Evolutionary conservation across 345 rosid species (phyloP).

Genomic region (Salix exigua): DNA sequence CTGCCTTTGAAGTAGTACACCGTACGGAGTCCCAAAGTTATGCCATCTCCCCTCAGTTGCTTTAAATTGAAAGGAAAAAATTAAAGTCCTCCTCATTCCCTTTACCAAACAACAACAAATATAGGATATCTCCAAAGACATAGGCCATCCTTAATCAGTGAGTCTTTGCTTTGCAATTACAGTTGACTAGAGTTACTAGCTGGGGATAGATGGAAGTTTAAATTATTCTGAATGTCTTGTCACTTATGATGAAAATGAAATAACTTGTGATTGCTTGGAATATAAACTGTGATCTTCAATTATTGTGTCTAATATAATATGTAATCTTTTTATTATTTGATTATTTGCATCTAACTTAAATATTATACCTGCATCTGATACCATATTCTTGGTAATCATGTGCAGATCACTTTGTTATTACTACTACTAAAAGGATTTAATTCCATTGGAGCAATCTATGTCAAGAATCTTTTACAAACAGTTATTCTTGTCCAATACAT

Average conservation of each 20-base stretch:
- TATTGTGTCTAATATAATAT: neutral
- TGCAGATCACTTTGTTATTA: slow-evolving; percentile 52
- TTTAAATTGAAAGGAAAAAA: too few species aligned
- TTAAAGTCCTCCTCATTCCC: too few species aligned
- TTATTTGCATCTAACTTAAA: neutral
- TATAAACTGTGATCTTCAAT: neutral
- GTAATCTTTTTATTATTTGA: neutral
- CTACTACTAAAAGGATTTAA: slow-evolving; percentile 37
- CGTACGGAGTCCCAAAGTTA: too few species aligned
- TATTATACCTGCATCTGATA: neutral
- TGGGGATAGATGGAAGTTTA: neutral
- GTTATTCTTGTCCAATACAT: slow-evolving; percentile 66
- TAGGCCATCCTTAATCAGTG: too few species aligned
- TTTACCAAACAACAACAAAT: too few species aligned
- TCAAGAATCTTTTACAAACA: slow-evolving; percentile 55
- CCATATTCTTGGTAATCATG: neutral
- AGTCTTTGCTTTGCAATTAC: too few species aligned
- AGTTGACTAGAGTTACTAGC: neutral
- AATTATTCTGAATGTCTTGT: neutral
- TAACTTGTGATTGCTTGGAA: neutral
- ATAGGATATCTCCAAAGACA: too few species aligned
- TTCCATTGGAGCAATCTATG: slow-evolving; percentile 54
- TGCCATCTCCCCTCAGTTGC: too few species aligned
- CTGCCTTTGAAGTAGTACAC: too few species aligned
- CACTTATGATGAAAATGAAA: neutral